Evolutionary conservation across 208 protist genomes (phyloP), one percentile per base, ranked within the genome.

Genomic region (Trypanosoma cruzi): DNA sequence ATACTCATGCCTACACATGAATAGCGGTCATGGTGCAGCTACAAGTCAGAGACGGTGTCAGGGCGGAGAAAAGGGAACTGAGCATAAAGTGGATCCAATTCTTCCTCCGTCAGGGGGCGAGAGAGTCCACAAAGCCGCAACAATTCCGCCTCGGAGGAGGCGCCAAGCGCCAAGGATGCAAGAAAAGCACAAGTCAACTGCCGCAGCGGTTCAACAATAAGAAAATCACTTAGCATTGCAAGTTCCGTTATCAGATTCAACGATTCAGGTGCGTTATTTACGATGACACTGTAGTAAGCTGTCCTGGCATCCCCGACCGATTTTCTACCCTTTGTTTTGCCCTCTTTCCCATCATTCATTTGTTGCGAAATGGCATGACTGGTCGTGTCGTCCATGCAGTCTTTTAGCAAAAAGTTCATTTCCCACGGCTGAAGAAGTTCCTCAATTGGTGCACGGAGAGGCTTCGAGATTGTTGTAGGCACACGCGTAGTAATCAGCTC

Each of bases 221-320:
- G 81, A 81, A 96, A 96, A 63, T 96, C 90, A 49, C 85, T 90
- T 16, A 96, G 32, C 84, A 93, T 92, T 34, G 86, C 86, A n/a
- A 96, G 80, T 72, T 96, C 90, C 3, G 93, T 36, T 4, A 93
- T 22, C 7, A 74, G 67, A 67, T 90, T 82, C 37, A 92, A 62
- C 22, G 81, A 66, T 18, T 59, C 55, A 5, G 83, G 73, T 4
- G 81, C 81, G 11, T 60, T 61, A 49, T 76, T 81, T 16, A 80
- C 53, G 24, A 91, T 68, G 1, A 66, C 58, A n/a, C 58, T 2
- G 48, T 68, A 54, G 22, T 68, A 68, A 36, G 3, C 32, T 14
- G 24, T 34, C 13, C 20, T 61, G 7, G 22, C 20, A 22, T 62
- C 59, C n/a, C 36, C 24, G 7, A 18, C 32, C 22, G 4, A 8